Base-by-base conservation (phyloP, 2,329 filamentous ascomycete genomes). In the Ophiostoma triangulosporum region DNA sequence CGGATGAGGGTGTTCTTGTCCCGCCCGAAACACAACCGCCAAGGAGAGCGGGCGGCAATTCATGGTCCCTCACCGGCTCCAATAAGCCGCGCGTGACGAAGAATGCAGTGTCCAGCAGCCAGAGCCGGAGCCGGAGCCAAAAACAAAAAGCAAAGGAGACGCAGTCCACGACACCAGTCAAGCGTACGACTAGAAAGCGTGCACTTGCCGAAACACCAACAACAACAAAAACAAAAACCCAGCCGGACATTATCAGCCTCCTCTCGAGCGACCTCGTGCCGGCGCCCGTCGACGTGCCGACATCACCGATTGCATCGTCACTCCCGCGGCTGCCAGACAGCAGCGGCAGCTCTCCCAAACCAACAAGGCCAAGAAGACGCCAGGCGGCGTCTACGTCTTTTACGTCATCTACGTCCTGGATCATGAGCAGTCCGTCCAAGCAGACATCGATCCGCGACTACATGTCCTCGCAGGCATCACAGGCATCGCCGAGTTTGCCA, bases 371-470 rank as follows among this genome's bases (percentile, higher is more conserved):
- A 7, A 20, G 36, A 22, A 20, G 36, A 3, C 36, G 20, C 17
- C 8, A 40, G 9, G 17, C 17, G 3, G 3, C 36, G n/a, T 14
- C 32, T 33, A 12, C 2, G 7, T 17, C 17, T 8, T 20, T 17
- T 20, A 38, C 14, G 6, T 9, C 17, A 12, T 7, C 38, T 4
- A 6, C 12, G 12, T 9, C 6, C 15, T 27, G 12, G 11, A 3
- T 27, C 6, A 45, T 27, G 40, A 29, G 43, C n/a, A 52, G 32
- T 12, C 51, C 49, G 8, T 51, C 14, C 3, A 51, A 49, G 20
- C 57, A 58, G 48, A 49, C 36, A 9, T 57, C 57, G 6, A 56
- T 59, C n/a, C 50, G 43, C 14, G 15, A 24, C 15, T 59, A 56
- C 11, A 22, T 56, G 2, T 36, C 53, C 14, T 49, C 53, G 12